Conservation (phyloP, 2,329 filamentous ascomycete species). For the Talaromyces islandicus region DNA sequence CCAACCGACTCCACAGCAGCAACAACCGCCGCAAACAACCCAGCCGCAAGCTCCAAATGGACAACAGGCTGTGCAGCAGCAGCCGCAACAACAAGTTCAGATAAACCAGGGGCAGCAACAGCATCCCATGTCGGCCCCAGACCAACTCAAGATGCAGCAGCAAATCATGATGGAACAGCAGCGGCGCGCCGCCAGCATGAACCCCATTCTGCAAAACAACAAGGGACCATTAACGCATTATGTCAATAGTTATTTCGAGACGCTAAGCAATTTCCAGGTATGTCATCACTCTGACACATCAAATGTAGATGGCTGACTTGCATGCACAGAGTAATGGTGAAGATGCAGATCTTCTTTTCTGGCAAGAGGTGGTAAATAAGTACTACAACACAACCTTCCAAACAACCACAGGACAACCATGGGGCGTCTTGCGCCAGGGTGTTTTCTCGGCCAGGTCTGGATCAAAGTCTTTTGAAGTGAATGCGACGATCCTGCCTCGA, state of each 20-base stretch:
- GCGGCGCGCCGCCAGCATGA: slow-evolving; percentile 28
- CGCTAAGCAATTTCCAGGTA: slow-evolving; percentile 53
- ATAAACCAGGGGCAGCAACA: slow-evolving; percentile 22
- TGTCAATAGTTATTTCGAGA: slow-evolving; percentile 52
- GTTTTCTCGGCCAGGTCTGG: slow-evolving; percentile 51
- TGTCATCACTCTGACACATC: slow-evolving; percentile 35
- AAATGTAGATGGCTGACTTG: slow-evolving; percentile 9
- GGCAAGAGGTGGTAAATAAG: slow-evolving; percentile 70
- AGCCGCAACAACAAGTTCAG: slow-evolving; percentile 21
- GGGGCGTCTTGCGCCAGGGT: slow-evolving; percentile 62
- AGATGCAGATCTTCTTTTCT: slow-evolving; percentile 66
- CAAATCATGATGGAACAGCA: slow-evolving; percentile 32
- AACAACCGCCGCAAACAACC: slow-evolving; percentile 13
- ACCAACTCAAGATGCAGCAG: slow-evolving; percentile 37
- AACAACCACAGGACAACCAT: slow-evolving; percentile 54
- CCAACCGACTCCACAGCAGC: background rate
- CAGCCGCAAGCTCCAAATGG: slow-evolving; percentile 24
- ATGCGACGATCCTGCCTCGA: slow-evolving; percentile 71
- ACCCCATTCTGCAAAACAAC: slow-evolving; percentile 1
- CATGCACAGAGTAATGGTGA: slow-evolving; percentile 48
- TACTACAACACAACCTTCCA: slow-evolving; percentile 56
- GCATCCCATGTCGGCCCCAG: slow-evolving; percentile 33
- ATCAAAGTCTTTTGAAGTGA: slow-evolving; percentile 81
- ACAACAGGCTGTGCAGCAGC: slow-evolving; percentile 18
- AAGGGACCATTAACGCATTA: slow-evolving; percentile 45